Conservation (phyloP, 139 green algal genomes). For the Coccomyxa sp. region DNA sequence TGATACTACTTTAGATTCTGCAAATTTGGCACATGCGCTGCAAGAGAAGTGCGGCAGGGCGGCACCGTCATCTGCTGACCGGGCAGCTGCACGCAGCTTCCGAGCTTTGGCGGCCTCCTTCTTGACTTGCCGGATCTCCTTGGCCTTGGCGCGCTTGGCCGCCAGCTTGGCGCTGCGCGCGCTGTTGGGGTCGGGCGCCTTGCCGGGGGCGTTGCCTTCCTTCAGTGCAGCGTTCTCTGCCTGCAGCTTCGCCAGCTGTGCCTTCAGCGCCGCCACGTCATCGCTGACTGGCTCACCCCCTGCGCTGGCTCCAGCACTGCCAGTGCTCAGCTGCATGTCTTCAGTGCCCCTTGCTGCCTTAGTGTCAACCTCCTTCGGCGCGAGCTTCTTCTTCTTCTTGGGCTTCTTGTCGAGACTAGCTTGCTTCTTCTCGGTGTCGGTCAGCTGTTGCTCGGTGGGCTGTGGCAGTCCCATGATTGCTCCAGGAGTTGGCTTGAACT, state of each 20-base stretch:
- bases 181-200: background rate
- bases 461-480: background rate
- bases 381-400: background rate
- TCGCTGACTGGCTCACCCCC: no score
- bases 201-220: background rate
- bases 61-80: background rate
- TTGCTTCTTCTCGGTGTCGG: background rate
- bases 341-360: background rate
- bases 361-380: background rate
- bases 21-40: no score
- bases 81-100: constrained; percentile 1
- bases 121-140: constrained; percentile 20
- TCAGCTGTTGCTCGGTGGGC: background rate
- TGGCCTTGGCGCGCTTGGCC: constrained; percentile 11
- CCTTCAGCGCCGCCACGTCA: constrained; percentile 19
- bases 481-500: constrained; percentile 35
- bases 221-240: constrained; percentile 32
- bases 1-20: no score
- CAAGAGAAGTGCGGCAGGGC: no score
- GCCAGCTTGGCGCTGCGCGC: background rate
- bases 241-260: constrained; percentile 25
- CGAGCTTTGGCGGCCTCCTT: constrained; percentile 10
- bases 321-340: no score
- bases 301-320: no score
- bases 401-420: background rate